Conservation (phyloP, 2,329 filamentous ascomycete species). For the Diaporthe sp. region DNA sequence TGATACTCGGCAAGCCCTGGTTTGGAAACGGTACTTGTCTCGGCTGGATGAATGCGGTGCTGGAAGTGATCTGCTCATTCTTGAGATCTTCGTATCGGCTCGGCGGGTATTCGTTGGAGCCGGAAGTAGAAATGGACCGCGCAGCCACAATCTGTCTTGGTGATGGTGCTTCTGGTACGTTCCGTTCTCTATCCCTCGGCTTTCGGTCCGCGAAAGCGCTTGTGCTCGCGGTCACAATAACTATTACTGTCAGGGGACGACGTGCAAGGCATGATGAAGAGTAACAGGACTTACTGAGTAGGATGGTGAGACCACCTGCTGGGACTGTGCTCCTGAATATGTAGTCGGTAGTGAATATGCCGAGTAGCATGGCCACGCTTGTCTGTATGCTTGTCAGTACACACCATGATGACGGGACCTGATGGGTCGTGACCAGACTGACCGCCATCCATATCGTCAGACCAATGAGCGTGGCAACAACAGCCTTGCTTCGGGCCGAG, state of each 20-base stretch:
- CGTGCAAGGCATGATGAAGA: neutral
- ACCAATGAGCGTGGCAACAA: slow-evolving; percentile 54
- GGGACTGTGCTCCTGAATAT: slow-evolving; percentile 61
- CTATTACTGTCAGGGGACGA: slow-evolving; percentile 39
- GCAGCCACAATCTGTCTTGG: slow-evolving; percentile 48
- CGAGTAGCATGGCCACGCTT: slow-evolving; percentile 63
- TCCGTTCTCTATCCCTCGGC: slow-evolving; percentile 43
- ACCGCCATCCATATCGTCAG: slow-evolving; percentile 66
- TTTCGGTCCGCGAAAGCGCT: slow-evolving; percentile 44
- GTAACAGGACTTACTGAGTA: slow-evolving; percentile 57
- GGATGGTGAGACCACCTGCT: slow-evolving; percentile 58
- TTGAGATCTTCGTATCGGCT: slow-evolving; percentile 62
- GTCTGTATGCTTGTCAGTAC: slow-evolving; percentile 49
- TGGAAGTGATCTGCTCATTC: slow-evolving; percentile 48
- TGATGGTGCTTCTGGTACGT: slow-evolving; percentile 52
- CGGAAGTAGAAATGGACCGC: slow-evolving; percentile 54
- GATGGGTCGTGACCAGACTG: slow-evolving; percentile 42
- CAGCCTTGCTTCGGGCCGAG: slow-evolving; percentile 49
- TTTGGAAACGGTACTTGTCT: slow-evolving; percentile 42
- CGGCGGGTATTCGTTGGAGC: slow-evolving; percentile 54
- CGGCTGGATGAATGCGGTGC: slow-evolving; percentile 49
- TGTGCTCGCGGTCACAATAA: slow-evolving; percentile 52
- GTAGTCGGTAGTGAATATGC: slow-evolving; percentile 53
- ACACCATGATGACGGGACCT: neutral
- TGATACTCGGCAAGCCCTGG: slow-evolving; percentile 49